phyloP scores from a whole-genome alignment of 202 grass and related monocot genomes.

The Dendrocalamus latiflorus region DNA sequence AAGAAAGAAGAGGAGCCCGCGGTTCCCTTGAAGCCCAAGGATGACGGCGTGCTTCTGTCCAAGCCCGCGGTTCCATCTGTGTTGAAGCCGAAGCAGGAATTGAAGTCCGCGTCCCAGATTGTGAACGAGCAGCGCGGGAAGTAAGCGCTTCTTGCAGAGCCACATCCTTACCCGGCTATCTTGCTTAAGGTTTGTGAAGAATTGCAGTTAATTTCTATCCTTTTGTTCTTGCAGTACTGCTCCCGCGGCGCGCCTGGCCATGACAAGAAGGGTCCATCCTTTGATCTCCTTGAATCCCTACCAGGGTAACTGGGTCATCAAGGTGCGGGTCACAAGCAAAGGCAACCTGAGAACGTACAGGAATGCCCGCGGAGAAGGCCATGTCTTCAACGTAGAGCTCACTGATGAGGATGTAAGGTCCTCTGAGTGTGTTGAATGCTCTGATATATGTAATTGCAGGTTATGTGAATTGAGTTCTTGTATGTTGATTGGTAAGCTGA shows the following conservation, averaged over 20 bases:
- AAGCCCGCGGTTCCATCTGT: slow-evolving; percentile 3
- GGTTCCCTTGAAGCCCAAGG: slow-evolving; percentile 22
- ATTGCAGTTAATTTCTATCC: not conserved
- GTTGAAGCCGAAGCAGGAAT: slow-evolving; percentile 59
- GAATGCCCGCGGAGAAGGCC: slow-evolving; percentile 85
- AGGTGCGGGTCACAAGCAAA: slow-evolving; percentile 90
- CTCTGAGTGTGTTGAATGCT: not conserved
- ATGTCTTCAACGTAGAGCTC: slow-evolving; percentile 91
- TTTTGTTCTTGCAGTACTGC: slow-evolving; percentile 59
- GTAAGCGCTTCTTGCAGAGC: slow-evolving; percentile 38
- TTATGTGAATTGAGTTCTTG: not conserved
- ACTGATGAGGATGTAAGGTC: slow-evolving; percentile 96
- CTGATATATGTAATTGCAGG: not conserved
- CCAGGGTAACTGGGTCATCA: slow-evolving; percentile 96
- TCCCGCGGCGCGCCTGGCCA: slow-evolving; percentile 68
- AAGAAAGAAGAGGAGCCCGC: slow-evolving; percentile 39
- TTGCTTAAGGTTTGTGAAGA: not conserved
- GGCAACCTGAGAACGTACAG: slow-evolving; percentile 77
- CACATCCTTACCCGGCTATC: not conserved
- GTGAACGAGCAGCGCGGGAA: slow-evolving; percentile 74
- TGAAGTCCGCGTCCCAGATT: slow-evolving; percentile 78
- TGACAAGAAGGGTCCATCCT: slow-evolving; percentile 81
- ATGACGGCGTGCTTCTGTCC: slow-evolving; percentile 1
- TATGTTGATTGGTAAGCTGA: not conserved
- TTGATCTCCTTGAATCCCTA: slow-evolving; percentile 85